Percentiles rank a stretch among this genome's conserved stretches.
Evolutionary conservation across 768 basidiomycete genomes (phyloP).

Genomic region (Boletus pseudopeckii): DNA sequence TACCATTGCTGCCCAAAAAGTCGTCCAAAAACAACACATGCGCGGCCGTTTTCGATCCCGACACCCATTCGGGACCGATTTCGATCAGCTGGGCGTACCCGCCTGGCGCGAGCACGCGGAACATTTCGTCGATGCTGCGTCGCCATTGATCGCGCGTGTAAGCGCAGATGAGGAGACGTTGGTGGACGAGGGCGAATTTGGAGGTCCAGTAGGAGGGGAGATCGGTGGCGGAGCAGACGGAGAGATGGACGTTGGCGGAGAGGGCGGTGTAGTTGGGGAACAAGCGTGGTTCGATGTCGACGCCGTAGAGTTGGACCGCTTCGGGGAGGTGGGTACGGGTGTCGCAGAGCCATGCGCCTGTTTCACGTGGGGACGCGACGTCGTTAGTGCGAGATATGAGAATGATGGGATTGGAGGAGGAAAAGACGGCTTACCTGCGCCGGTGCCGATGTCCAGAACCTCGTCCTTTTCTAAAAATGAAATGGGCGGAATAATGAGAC

Average conservation of each 20-base stretch:
- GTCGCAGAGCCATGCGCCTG: constrained; percentile 26
- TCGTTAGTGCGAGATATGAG: neutral
- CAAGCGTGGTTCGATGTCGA: constrained; percentile 26
- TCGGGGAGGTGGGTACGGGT: constrained; percentile 12
- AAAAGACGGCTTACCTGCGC: constrained; percentile 11
- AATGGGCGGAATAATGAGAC: constrained; percentile 21
- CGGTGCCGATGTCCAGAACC: constrained; percentile 23
- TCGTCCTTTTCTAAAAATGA: constrained; percentile 14
- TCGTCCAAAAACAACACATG: constrained; percentile 10
- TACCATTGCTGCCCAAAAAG: constrained; percentile 4
- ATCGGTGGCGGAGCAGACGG: constrained; percentile 21
- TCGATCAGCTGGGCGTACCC: constrained; percentile 35
- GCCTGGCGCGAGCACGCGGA: constrained; percentile 31
- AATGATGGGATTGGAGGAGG: neutral
- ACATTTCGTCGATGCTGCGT: constrained; percentile 23
- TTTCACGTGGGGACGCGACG: no score
- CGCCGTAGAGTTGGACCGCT: constrained; percentile 20
- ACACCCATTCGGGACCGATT: constrained; percentile 13
- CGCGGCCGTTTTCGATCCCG: constrained; percentile 11
- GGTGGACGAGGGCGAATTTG: constrained; percentile 32
- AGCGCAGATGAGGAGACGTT: constrained; percentile 31
- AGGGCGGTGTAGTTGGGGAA: constrained; percentile 8
- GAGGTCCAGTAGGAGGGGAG: constrained; percentile 31
- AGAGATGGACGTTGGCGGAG: constrained; percentile 19
- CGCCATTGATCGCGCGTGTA: constrained; percentile 31